phyloP scores from a whole-genome alignment of 148 eudicot genomes.

The Amaranthus hypochondriacus region DNA sequence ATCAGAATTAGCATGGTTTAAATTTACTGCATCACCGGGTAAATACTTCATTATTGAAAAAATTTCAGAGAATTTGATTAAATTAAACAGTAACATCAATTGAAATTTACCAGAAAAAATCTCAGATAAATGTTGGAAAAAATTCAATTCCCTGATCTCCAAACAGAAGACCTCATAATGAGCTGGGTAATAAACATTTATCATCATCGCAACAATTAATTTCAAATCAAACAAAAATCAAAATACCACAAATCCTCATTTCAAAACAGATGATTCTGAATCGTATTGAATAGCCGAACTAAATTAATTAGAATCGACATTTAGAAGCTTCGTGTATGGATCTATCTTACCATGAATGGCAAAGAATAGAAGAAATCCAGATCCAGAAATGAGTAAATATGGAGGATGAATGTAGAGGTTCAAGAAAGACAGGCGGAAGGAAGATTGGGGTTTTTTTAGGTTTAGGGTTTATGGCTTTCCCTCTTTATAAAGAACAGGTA shows the following conservation, averaged over 20 bases:
- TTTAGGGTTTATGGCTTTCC: conserved; percentile 9
- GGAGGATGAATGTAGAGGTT: neutral
- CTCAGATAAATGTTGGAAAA: conserved; percentile 28
- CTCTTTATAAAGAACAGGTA: neutral
- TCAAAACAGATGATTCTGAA: too few relatives aligned
- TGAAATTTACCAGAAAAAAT: neutral
- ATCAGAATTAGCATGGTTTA: conserved; percentile 34
- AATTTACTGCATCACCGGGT: conserved; percentile 17
- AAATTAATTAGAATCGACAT: too few relatives aligned
- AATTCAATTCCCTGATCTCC: conserved; percentile 16
- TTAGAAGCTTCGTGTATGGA: too few relatives aligned
- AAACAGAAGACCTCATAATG: conserved; percentile 31
- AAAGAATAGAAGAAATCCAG: too few relatives aligned
- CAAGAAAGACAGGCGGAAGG: conserved; percentile 5
- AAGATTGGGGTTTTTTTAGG: neutral
- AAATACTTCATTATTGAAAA: too few relatives aligned
- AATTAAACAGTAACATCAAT: neutral
- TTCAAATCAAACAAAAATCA: neutral
- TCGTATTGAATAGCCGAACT: too few relatives aligned
- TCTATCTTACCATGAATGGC: too few relatives aligned
- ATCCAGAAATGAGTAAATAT: too few relatives aligned
- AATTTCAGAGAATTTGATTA: neutral
- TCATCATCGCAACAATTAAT: conserved; percentile 12
- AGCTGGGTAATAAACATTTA: conserved; percentile 30
- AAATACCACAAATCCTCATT: too few relatives aligned